phyloP scores from a whole-genome alignment of 805 yeast species.

The Myxozyma neglecta region DNA sequence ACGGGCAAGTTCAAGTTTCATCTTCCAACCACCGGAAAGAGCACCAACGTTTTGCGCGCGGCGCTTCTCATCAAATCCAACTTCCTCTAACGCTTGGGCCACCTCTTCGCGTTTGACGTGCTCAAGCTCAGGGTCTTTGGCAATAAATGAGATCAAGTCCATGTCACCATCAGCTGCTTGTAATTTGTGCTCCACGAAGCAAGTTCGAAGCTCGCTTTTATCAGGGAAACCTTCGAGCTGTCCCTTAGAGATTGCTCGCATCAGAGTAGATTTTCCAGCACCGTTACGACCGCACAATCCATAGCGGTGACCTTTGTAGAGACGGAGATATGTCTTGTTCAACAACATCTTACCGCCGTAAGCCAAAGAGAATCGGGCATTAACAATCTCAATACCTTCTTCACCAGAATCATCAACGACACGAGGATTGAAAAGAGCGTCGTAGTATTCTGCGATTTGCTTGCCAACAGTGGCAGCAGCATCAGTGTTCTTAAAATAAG shows the following conservation, averaged over 20 bases:
- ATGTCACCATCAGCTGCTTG: conserved; percentile 93
- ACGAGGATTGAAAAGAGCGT: conserved; percentile 22
- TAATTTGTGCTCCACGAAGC: conserved; percentile 94
- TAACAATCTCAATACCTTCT: conserved; percentile 80
- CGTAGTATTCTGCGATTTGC: conserved; percentile 29
- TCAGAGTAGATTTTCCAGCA: conserved; percentile 96
- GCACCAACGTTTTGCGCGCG: conserved; percentile 90
- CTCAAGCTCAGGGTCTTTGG: conserved; percentile 77
- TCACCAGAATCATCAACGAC: conserved; percentile 26
- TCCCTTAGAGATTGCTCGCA: conserved; percentile 96
- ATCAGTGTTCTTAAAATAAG: conserved; percentile 50
- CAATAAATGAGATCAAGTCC: conserved; percentile 85
- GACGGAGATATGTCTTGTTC: conserved; percentile 85
- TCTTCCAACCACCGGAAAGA: conserved; percentile 98
- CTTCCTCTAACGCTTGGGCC: conserved; percentile 70
- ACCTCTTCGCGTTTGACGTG: conserved; percentile 63
- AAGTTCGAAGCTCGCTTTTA: conserved; percentile 78
- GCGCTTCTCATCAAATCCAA: conserved; percentile 90
- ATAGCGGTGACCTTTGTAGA: conserved; percentile 92
- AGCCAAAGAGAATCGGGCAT: conserved; percentile 92
- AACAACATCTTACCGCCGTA: conserved; percentile 96
- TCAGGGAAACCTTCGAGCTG: conserved; percentile 97
- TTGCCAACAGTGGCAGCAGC: conserved; percentile 14
- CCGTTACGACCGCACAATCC: conserved; percentile 98
- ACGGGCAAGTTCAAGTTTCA: conserved; percentile 97